Evolutionary conservation across 306 rosid genomes (phyloP).

Genomic region (Pyrus bretschneideri): DNA sequence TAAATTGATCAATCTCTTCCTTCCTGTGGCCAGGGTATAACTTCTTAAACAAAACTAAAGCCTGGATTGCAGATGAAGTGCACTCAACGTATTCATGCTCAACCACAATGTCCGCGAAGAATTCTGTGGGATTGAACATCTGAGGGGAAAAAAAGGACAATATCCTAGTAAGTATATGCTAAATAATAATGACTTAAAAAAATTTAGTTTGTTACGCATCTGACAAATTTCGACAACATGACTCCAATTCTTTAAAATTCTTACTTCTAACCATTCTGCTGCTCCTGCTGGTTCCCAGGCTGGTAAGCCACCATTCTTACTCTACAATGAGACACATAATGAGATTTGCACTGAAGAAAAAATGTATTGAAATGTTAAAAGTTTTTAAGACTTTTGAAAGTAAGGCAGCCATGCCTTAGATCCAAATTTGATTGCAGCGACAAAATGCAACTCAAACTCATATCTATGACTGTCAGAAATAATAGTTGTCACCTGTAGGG

Average conservation of each 20-base stretch:
- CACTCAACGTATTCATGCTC: conserved; percentile 13
- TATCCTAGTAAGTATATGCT: not conserved
- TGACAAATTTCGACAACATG: not conserved
- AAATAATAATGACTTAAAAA: not conserved
- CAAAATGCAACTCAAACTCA: not conserved
- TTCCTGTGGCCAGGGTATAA: conserved; percentile 2
- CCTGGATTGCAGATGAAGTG: conserved; percentile 4
- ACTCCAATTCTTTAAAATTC: not conserved
- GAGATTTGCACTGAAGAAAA: too few species aligned
- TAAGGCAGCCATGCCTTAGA: not conserved
- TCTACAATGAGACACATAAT: conserved; percentile 17
- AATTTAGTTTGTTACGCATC: not conserved
- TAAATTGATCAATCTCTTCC: not conserved
- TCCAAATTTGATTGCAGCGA: not conserved
- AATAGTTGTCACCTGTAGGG: conserved; percentile 42
- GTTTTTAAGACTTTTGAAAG: not conserved
- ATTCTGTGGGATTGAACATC: conserved; percentile 1
- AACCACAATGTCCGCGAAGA: not conserved
- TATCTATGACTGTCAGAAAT: not conserved
- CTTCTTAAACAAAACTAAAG: not conserved
- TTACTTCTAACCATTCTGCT: conserved; percentile 64
- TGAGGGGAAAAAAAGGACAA: not conserved
- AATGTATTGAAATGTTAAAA: too few species aligned
- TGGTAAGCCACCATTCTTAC: conserved; percentile 60
- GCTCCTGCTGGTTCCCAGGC: conserved; percentile 65